Evolutionary conservation across 75 land plant species (phyloP).

Genomic region (Pinus taeda): DNA sequence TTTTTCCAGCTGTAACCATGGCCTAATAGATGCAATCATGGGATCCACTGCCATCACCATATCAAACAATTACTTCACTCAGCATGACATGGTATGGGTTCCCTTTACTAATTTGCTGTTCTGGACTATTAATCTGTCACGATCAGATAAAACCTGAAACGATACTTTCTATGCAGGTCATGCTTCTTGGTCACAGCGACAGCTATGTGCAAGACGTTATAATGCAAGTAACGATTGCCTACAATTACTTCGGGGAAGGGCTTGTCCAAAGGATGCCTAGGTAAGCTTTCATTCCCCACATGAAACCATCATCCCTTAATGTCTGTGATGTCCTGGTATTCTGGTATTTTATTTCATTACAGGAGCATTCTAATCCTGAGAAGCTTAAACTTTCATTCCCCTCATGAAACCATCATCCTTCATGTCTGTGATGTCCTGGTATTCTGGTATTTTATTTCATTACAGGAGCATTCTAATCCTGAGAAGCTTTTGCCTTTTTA

Average conservation of each 20-base stretch:
- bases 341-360: too few species aligned
- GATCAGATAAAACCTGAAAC: neutral
- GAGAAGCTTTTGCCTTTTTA: too few species aligned
- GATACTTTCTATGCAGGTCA: neutral
- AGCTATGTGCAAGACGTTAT: slow-evolving; percentile 4
- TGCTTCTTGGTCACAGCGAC: slow-evolving; percentile 15
- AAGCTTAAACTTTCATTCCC: too few species aligned
- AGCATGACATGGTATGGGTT: slow-evolving; percentile 23
- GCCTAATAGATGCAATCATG: slow-evolving; percentile 24
- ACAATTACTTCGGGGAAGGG: slow-evolving; percentile 38
- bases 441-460: too few species aligned
- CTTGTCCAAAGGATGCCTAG: slow-evolving; percentile 44
- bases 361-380: too few species aligned
- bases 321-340: too few species aligned
- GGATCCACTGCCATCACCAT: slow-evolving; percentile 28
- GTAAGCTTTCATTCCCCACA: neutral
- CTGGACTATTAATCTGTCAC: neutral
- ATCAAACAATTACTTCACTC: slow-evolving; percentile 23
- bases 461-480: too few species aligned
- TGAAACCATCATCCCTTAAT: too few species aligned
- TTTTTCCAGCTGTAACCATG: slow-evolving; percentile 13
- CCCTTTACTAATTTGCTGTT: neutral
- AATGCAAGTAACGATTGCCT: slow-evolving; percentile 37
- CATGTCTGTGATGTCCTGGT: neutral
- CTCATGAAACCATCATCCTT: too few species aligned